These are phyloP conservation scores for Saccharomyces hybrid DNA, from an alignment of 1,139 yeast genomes.

Conservation along the genomic window DNA sequence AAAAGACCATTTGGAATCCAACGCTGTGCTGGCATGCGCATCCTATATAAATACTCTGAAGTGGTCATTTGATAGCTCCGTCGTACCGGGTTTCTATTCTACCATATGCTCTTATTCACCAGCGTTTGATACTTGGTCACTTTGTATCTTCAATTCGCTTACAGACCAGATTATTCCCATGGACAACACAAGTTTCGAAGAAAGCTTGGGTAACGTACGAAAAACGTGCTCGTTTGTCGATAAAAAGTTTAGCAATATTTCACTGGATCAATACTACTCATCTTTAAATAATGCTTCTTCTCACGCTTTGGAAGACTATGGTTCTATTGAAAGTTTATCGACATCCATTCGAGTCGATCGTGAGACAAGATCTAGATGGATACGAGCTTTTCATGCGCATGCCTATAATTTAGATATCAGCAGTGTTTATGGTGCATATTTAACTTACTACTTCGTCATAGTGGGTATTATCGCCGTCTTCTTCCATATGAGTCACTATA, in stretches of 20 bases:
- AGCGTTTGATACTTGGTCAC: conserved; percentile 3
- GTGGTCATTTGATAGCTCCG: not conserved
- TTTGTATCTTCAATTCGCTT: not conserved
- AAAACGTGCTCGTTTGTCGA: not conserved
- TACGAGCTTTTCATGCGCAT: conserved; percentile 15
- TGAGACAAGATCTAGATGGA: conserved; percentile 6
- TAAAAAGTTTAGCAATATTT: not conserved
- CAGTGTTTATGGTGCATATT: conserved; percentile 9
- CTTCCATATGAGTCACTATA: conserved; percentile 10
- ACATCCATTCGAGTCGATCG: conserved; percentile 13
- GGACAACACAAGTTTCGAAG: not conserved
- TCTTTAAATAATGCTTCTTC: conserved; percentile 2
- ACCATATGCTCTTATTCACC: conserved; percentile 4
- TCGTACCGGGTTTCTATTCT: not conserved
- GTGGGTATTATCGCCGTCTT: conserved; percentile 7
- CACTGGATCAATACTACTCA: conserved; percentile 1
- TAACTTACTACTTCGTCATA: conserved; percentile 11
- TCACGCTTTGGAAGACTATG: not conserved
- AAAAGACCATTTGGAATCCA: conserved; percentile 1
- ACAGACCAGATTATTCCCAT: not conserved
- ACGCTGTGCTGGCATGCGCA: conserved; percentile 5
- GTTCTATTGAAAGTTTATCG: not conserved
- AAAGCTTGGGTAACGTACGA: not conserved
- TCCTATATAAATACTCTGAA: not conserved
- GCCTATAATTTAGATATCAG: conserved; percentile 17